Conservation (phyloP, 2,329 filamentous ascomycete species). For the Pseudomassariella vexata region DNA sequence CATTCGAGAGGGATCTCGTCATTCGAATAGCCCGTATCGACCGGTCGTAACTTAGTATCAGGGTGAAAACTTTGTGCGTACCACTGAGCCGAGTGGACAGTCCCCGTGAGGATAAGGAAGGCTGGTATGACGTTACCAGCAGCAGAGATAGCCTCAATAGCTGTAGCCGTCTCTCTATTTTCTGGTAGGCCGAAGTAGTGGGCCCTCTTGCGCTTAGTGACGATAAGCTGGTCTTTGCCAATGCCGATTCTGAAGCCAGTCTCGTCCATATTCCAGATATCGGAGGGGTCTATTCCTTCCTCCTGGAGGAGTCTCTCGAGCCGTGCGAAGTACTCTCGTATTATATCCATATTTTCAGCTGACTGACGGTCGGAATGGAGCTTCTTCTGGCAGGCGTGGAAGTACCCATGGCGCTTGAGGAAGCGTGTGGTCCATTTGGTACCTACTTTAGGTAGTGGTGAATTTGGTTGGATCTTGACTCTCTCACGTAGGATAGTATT, state of each 20-base stretch:
- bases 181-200: slow-evolving; percentile 5
- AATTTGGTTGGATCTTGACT: background rate
- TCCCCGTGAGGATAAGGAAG: slow-evolving; percentile 7
- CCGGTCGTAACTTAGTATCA: slow-evolving; percentile 3
- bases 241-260: slow-evolving; percentile 6
- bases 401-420: background rate
- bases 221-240: slow-evolving; percentile 3
- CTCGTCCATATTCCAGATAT: slow-evolving; percentile 8
- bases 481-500: background rate
- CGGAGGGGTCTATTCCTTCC: background rate
- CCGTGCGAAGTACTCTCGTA: slow-evolving; percentile 4
- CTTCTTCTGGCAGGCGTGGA: background rate
- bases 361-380: background rate
- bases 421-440: background rate
- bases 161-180: slow-evolving; percentile 10
- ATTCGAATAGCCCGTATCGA: slow-evolving; percentile 6
- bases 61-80: slow-evolving; percentile 4
- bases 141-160: slow-evolving; percentile 8
- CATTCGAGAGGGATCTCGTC: slow-evolving; percentile 3
- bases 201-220: slow-evolving; percentile 1
- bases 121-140: slow-evolving; percentile 2
- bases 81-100: slow-evolving; percentile 2
- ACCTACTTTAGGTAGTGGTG: background rate
- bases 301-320: background rate
- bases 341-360: background rate